phyloP scores from a whole-genome alignment of 2,329 filamentous ascomycete species.

The Penicillium sp. region DNA sequence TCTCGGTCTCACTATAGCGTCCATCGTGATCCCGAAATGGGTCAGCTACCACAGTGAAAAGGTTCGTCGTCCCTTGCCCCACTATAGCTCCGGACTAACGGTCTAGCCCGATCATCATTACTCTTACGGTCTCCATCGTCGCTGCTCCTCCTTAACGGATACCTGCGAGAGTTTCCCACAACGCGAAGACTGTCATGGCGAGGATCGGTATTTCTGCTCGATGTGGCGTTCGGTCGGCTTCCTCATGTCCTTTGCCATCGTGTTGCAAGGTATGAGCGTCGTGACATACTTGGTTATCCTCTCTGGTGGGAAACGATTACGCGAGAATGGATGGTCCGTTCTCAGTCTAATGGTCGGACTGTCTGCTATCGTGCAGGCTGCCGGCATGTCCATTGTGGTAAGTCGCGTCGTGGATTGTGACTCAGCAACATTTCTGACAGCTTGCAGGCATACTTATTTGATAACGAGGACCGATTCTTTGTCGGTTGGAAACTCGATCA shows the following conservation, averaged over 20 bases:
- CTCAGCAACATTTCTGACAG: constrained; percentile 1
- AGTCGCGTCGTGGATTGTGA: constrained; percentile 37
- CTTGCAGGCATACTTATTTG: constrained; percentile 73
- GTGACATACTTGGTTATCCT: constrained; percentile 78
- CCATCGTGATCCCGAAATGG: constrained; percentile 52
- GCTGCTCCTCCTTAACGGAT: constrained; percentile 71
- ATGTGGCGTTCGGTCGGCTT: constrained; percentile 91
- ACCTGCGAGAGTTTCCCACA: constrained; percentile 62
- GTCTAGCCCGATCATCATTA: constrained; percentile 57
- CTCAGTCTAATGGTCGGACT: constrained; percentile 66
- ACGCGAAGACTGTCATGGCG: constrained; percentile 65
- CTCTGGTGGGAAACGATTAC: constrained; percentile 73
- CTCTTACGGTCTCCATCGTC: constrained; percentile 75
- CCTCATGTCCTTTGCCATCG: constrained; percentile 77
- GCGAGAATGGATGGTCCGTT: constrained; percentile 81
- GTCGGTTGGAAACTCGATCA: constrained; percentile 79
- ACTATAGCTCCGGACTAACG: not conserved
- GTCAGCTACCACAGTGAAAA: constrained; percentile 49
- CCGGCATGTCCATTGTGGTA: constrained; percentile 82
- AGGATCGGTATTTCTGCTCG: constrained; percentile 77
- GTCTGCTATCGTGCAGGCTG: constrained; percentile 69
- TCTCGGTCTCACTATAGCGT: constrained; percentile 47
- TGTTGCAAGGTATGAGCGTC: constrained; percentile 79
- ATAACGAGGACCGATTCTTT: constrained; percentile 80
- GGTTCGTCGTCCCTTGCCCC: constrained; percentile 26